Evolutionary conservation across 305 asterid species (phyloP).

Genomic region (Fraxinus platypoda): DNA sequence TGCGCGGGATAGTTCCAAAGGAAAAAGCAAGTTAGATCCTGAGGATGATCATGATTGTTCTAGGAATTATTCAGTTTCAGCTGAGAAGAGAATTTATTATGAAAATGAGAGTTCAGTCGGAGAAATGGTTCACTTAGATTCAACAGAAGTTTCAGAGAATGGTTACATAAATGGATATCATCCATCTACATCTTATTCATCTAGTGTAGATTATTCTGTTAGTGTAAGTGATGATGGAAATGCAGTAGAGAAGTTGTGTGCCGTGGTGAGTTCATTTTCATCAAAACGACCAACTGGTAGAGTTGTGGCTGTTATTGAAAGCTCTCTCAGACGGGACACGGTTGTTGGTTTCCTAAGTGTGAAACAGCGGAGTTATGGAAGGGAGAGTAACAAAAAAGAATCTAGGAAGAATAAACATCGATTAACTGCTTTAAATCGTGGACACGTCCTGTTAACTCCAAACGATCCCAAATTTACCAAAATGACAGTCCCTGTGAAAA

Average conservation of each 20-base stretch:
- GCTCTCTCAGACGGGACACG: slow-evolving; percentile 53
- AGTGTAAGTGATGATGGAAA: slow-evolving; percentile 30
- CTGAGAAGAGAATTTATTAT: slow-evolving; percentile 21
- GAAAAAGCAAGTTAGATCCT: slow-evolving; percentile 38
- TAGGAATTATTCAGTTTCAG: slow-evolving; percentile 17
- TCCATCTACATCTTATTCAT: slow-evolving; percentile 23
- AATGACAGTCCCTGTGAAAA: slow-evolving; percentile 55
- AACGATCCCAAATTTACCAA: slow-evolving; percentile 72
- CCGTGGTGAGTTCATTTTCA: slow-evolving; percentile 44
- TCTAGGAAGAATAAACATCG: slow-evolving; percentile 44
- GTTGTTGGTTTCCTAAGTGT: slow-evolving; percentile 70
- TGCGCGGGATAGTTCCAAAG: slow-evolving; percentile 34
- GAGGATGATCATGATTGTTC: slow-evolving; percentile 24
- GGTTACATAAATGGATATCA: slow-evolving; percentile 25
- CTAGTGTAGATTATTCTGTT: slow-evolving; percentile 16
- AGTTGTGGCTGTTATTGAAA: slow-evolving; percentile 68
- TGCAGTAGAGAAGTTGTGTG: slow-evolving; percentile 49
- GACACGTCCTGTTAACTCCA: slow-evolving; percentile 55
- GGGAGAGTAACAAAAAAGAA: slow-evolving; percentile 52
- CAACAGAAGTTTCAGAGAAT: slow-evolving; percentile 28
- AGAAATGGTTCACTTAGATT: slow-evolving; percentile 23
- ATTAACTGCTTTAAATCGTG: slow-evolving; percentile 33
- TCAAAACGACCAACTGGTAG: slow-evolving; percentile 83
- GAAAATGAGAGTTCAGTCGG: slow-evolving; percentile 28
- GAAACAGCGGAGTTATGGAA: slow-evolving; percentile 55